Percentiles rank a stretch among this genome's conserved stretches.
Evolutionary conservation across 768 basidiomycete species (phyloP).

Genomic region (Naganishia onofrii): DNA sequence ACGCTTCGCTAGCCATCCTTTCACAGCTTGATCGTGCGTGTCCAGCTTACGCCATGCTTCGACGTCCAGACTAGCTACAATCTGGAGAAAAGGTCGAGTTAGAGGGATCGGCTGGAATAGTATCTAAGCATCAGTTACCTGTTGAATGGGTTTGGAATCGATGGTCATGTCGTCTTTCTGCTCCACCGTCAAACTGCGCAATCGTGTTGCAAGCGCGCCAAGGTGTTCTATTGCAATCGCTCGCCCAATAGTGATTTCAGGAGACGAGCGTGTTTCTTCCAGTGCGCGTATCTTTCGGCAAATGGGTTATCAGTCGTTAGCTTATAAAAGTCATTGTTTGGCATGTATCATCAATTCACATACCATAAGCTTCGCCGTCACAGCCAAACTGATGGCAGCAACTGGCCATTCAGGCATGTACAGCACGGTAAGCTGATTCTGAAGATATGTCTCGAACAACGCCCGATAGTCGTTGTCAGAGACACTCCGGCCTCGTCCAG

Average conservation of each 20-base stretch:
- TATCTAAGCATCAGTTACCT: neutral
- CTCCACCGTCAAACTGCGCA: slow-evolving; percentile 51
- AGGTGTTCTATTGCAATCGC: slow-evolving; percentile 88
- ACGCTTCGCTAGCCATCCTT: slow-evolving; percentile 8
- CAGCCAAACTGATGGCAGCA: slow-evolving; percentile 72
- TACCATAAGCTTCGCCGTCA: slow-evolving; percentile 84
- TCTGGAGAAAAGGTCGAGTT: neutral
- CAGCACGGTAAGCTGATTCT: slow-evolving; percentile 79
- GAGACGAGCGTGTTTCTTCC: slow-evolving; percentile 70
- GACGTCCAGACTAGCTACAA: neutral
- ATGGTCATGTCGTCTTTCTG: neutral
- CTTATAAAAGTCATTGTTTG: too few species aligned
- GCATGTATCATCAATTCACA: slow-evolving; percentile 31
- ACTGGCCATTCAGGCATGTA: slow-evolving; percentile 99
- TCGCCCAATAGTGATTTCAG: slow-evolving; percentile 80
- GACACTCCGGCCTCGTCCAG: slow-evolving; percentile 20
- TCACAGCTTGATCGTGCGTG: neutral
- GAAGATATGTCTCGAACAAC: slow-evolving; percentile 86
- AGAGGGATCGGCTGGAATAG: neutral
- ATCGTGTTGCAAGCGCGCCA: slow-evolving; percentile 81
- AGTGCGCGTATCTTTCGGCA: slow-evolving; percentile 67
- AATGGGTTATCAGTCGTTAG: neutral
- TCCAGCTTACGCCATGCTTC: slow-evolving; percentile 16
- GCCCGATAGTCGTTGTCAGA: slow-evolving; percentile 68
- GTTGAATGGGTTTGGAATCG: neutral